phyloP scores from a whole-genome alignment of 768 basidiomycete species.

The Leucosporidium creatinivorum region DNA sequence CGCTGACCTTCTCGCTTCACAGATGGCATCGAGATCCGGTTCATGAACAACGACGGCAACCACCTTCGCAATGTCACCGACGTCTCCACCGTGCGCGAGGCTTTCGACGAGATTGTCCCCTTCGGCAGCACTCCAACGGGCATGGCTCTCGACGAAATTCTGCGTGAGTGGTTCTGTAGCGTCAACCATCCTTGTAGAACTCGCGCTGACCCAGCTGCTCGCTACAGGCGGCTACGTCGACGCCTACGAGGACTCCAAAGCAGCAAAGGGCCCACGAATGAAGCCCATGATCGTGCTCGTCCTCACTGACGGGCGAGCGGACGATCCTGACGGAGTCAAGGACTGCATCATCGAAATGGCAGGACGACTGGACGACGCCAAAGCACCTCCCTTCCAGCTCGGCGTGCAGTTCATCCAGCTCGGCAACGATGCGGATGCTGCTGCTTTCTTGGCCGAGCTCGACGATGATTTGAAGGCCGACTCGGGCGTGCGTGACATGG shows the following conservation, averaged over 20 bases:
- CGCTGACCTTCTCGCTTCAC: background rate
- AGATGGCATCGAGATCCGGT: constrained; percentile 21
- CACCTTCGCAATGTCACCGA: constrained; percentile 6
- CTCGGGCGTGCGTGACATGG: constrained; percentile 29
- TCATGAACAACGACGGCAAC: constrained; percentile 18
- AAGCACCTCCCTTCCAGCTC: constrained; percentile 31
- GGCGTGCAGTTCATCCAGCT: constrained; percentile 35
- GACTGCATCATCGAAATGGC: constrained; percentile 29
- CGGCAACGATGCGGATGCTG: constrained; percentile 30
- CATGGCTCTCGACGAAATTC: background rate
- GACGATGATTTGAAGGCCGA: constrained; percentile 32
- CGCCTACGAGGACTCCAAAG: constrained; percentile 23
- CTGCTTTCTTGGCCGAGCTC: constrained; percentile 20
- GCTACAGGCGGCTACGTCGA: constrained; percentile 21
- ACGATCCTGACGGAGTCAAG: constrained; percentile 29
- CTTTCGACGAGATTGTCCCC: constrained; percentile 24
- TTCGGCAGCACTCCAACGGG: constrained; percentile 12
- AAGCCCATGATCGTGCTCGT: constrained; percentile 33
- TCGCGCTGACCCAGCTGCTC: too few relatives aligned
- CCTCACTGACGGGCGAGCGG: constrained; percentile 31
- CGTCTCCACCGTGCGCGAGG: background rate
- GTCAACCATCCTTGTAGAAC: too few relatives aligned
- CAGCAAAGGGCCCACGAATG: constrained; percentile 1
- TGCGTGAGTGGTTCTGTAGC: background rate
- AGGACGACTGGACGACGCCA: constrained; percentile 29